Conservation (phyloP, 345 rosid genomes). For the Reutealis trisperma region DNA sequence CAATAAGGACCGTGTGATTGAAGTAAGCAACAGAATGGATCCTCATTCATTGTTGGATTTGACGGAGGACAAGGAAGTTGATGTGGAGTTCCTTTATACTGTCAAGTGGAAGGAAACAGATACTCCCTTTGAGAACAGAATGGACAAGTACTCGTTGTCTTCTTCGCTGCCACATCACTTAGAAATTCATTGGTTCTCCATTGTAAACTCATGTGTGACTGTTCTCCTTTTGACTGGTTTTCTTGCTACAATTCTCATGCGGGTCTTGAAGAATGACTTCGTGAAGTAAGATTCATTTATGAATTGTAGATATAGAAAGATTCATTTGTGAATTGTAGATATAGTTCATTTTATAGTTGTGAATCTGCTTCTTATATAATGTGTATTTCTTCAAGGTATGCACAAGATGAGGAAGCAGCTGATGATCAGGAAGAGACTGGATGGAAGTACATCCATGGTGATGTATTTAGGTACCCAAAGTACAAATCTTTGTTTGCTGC, state of each 20-base stretch:
- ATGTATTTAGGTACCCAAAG: slow-evolving; percentile 34
- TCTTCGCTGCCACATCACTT: slow-evolving; percentile 38
- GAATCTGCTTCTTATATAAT: background rate
- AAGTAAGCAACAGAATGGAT: slow-evolving; percentile 20
- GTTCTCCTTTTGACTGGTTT: slow-evolving; percentile 39
- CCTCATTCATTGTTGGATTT: slow-evolving; percentile 26
- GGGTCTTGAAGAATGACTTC: slow-evolving; percentile 38
- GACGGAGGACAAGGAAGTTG: slow-evolving; percentile 32
- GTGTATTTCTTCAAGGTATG: slow-evolving; percentile 17
- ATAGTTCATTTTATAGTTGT: background rate
- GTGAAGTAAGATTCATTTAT: slow-evolving; percentile 23
- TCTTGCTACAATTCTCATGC: slow-evolving; percentile 38
- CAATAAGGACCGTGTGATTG: slow-evolving; percentile 40
- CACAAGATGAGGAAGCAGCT: slow-evolving; percentile 34
- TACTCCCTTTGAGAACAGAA: slow-evolving; percentile 32
- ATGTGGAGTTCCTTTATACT: slow-evolving; percentile 29
- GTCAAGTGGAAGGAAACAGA: slow-evolving; percentile 39
- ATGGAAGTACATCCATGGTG: slow-evolving; percentile 40
- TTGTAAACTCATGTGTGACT: slow-evolving; percentile 35
- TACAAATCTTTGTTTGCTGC: slow-evolving; percentile 34
- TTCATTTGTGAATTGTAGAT: background rate
- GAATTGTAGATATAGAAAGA: background rate
- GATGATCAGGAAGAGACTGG: slow-evolving; percentile 41
- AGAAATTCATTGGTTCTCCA: slow-evolving; percentile 40
- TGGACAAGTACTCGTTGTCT: slow-evolving; percentile 33